Base-by-base conservation (phyloP, 1,139 yeast genomes). In the Kazachstania sp. region DNA sequence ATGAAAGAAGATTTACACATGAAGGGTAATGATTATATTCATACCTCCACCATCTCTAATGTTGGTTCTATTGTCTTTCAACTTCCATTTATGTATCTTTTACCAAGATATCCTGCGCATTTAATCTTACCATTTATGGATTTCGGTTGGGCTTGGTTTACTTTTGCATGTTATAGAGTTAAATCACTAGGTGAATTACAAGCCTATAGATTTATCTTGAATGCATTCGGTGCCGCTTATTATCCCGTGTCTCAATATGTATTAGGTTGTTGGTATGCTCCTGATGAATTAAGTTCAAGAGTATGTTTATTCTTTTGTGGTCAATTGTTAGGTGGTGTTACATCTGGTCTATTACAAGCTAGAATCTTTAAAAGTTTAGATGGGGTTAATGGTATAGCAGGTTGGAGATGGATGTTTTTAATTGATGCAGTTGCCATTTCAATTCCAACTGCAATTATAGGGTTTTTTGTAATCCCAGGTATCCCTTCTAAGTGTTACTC, bases 341-440 rank as follows among this genome's bases (percentile, higher is more conserved):
- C 83, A 3, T 74, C 81, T 9, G 82, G 83, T 41, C 65, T 79
- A 44, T 65, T 79, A 43, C 78, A 81, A 29, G 77, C 80, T 20
- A 72, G 82, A 23, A 76, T 79, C 45, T 75, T 68, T 53, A 65
- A 72, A 50, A 60, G 69, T 39, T 63, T 83, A 56, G 71, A 74
- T 47, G 82, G 81, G 40, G 67, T 64, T 7, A 67, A 66, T 41
- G 87, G 87, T 2, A 62, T 77, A 38, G 73, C 74, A 7, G 81
- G 87, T 30, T 84, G 94, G 94, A 76, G 81, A 64, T 84, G 92
- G 92, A 77, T 83, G 63, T 84, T 81, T 59, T 75, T 85, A 45
- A 73, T 85, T 48, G 87, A 83, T 63, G 86, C 87, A 32, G 66
- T 80, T 38, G 69, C 67, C 12, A 71, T 81, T 39, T 79, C 87